Base-by-base conservation (phyloP, 2,329 filamentous ascomycete species). In the Chaetomium sp. region DNA sequence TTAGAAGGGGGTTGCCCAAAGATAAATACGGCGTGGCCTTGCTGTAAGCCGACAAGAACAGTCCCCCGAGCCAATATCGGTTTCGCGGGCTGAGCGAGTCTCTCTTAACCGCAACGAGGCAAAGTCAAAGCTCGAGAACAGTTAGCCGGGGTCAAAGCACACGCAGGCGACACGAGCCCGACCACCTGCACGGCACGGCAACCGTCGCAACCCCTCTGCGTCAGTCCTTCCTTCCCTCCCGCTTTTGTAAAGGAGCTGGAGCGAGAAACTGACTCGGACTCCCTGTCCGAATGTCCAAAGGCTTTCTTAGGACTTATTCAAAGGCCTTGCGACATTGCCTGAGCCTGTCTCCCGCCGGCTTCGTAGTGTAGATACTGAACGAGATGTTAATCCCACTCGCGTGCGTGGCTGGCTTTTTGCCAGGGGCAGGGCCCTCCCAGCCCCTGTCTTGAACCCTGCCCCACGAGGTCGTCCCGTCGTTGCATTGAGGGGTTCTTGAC, bases 401-500 rank as follows among this genome's bases (percentile, higher is more conserved):
- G 12, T 38, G 35, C 35, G 29, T 27, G 23, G 33, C 33, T 27
- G 27, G 31, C 54, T 35, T 21, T 19, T 23, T 25, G 54, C 33
- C 4, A 33, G 33, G 54, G 49, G 25, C 23, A 16, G 35, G 3
- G 13, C 25, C 42, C 38, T 49, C n/a, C 23, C 16, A 0, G 13
- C 4, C 25, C 6, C 19, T 16, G 8, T 16, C n/a, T 45, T 6
- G 5, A 23, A 33, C n/a, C 49, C 23, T 27, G 49, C 12, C 21
- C 54, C 54, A 57, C 54, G 54, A 57, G 54, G 33, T 42, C 3
- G 54, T 13, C 49, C 12, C 54, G 19, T 23, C n/a, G 53, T 56
- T 56, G 53, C 53, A 56, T 56, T 56, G 51, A 54, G 53, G 53
- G 53, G 53, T 55, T 55, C n/a, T 5, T 45, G 38, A 10, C 35